Evolutionary conservation across 2,329 filamentous ascomycete species (phyloP).

Genomic region (Claviceps citrina): DNA sequence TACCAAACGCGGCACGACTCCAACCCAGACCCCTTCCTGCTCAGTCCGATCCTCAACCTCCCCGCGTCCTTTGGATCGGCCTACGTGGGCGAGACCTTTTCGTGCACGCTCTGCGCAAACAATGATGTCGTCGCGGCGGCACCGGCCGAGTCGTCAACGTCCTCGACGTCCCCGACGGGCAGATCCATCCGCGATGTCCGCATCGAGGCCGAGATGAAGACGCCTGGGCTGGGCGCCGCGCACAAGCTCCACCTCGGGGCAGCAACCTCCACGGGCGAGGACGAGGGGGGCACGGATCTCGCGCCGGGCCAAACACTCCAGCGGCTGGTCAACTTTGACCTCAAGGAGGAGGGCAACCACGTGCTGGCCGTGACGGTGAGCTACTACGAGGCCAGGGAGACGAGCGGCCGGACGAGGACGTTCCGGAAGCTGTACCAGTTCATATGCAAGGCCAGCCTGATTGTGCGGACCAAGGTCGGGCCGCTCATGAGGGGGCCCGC

Average conservation of each 20-base stretch:
- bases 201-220: slow-evolving; percentile 90
- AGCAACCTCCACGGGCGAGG: too few relatives aligned
- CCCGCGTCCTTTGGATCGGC: slow-evolving; percentile 85
- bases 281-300: slow-evolving; percentile 29
- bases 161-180: slow-evolving; percentile 16
- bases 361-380: slow-evolving; percentile 85
- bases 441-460: slow-evolving; percentile 75
- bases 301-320: slow-evolving; percentile 56
- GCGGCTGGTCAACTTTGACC: slow-evolving; percentile 66
- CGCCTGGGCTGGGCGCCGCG: slow-evolving; percentile 44
- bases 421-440: slow-evolving; percentile 97
- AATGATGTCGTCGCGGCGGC: slow-evolving; percentile 59
- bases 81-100: slow-evolving; percentile 90
- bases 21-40: slow-evolving; percentile 40
- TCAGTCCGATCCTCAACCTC: slow-evolving; percentile 58
- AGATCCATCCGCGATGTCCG: slow-evolving; percentile 58
- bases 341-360: slow-evolving; percentile 89
- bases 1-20: slow-evolving; percentile 36
- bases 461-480: slow-evolving; percentile 79
- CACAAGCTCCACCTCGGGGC: slow-evolving; percentile 46
- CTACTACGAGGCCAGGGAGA: slow-evolving; percentile 75
- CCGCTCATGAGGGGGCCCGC: slow-evolving; percentile 27
- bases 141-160: not conserved
- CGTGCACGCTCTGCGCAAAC: slow-evolving; percentile 90
- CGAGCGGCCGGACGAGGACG: slow-evolving; percentile 57